Evolutionary conservation across 2,329 filamentous ascomycete genomes (phyloP).

Genomic region (Tolypocladium inflatum): DNA sequence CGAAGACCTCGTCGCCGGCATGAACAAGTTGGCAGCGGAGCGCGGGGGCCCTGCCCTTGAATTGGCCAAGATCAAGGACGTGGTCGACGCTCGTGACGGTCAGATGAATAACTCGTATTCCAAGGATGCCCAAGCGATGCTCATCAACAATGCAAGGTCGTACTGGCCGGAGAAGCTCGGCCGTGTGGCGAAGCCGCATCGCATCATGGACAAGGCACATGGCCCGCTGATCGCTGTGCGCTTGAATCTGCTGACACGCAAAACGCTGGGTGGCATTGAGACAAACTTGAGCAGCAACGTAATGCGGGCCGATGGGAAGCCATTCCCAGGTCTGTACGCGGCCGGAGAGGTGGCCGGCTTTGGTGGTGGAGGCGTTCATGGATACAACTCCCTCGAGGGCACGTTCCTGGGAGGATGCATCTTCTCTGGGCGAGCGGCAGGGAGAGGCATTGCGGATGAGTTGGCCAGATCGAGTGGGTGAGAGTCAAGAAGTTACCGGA

Average conservation of each 20-base stretch:
- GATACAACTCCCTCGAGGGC: slow-evolving; percentile 52
- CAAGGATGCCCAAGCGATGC: slow-evolving; percentile 54
- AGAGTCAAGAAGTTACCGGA: background rate
- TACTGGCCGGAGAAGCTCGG: slow-evolving; percentile 45
- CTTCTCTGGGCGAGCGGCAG: slow-evolving; percentile 49
- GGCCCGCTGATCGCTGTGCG: slow-evolving; percentile 51
- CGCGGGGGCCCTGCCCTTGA: slow-evolving; percentile 38
- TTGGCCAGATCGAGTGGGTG: slow-evolving; percentile 3
- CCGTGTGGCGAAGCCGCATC: slow-evolving; percentile 44
- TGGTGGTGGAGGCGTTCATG: slow-evolving; percentile 52
- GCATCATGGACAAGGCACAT: slow-evolving; percentile 41
- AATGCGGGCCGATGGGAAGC: slow-evolving; percentile 35
- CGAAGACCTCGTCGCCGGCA: slow-evolving; percentile 43
- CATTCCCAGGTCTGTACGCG: slow-evolving; percentile 47
- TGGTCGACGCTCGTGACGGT: slow-evolving; percentile 42
- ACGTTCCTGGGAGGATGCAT: slow-evolving; percentile 55
- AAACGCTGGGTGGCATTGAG: slow-evolving; percentile 52
- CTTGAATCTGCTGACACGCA: slow-evolving; percentile 51
- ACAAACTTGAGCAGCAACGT: slow-evolving; percentile 48
- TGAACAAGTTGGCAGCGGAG: slow-evolving; percentile 45
- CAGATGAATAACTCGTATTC: slow-evolving; percentile 47
- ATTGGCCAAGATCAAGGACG: slow-evolving; percentile 30
- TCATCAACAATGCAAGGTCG: slow-evolving; percentile 44
- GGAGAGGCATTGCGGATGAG: slow-evolving; percentile 43
- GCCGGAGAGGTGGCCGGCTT: slow-evolving; percentile 53